A percentile compares a stretch with the other conserved stretches of the same genome.
These are phyloP conservation scores for Fusarium sp. DNA, from an alignment of 2,329 filamentous ascomycete species.

Conservation along the genomic window DNA sequence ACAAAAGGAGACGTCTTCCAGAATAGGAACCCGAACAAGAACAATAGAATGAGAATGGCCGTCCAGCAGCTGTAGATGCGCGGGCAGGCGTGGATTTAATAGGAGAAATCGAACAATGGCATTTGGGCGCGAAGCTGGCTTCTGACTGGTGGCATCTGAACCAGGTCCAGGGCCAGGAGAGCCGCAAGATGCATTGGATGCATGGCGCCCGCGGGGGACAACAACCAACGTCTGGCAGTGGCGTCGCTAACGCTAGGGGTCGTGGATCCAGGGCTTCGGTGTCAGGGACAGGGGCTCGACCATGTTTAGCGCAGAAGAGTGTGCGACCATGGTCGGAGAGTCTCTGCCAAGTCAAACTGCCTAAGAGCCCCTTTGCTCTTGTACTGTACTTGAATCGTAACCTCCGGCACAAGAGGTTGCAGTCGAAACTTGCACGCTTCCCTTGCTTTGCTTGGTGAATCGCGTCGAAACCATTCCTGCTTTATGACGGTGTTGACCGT, in stretches of 20 bases:
- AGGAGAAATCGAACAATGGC: constrained; percentile 43
- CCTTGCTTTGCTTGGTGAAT: constrained; percentile 16
- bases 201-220: constrained; percentile 31
- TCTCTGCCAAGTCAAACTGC: constrained; percentile 44
- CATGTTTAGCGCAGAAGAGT: constrained; percentile 37
- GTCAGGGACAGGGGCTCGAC: constrained; percentile 34
- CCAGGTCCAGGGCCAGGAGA: constrained; percentile 43
- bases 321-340: constrained; percentile 35
- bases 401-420: not conserved
- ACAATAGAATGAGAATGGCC: constrained; percentile 44
- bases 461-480: constrained; percentile 34
- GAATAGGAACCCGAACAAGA: constrained; percentile 39
- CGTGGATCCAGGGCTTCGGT: constrained; percentile 34
- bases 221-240: constrained; percentile 17
- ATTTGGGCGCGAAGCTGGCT: constrained; percentile 12
- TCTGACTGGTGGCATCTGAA: constrained; percentile 41
- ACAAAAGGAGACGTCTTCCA: constrained; percentile 42
- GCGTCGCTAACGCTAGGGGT: constrained; percentile 32
- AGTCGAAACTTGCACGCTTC: constrained; percentile 7
- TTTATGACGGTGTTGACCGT: constrained; percentile 20
- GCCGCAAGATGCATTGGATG: constrained; percentile 45
- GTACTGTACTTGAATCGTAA: constrained; percentile 18
- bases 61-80: constrained; percentile 38
- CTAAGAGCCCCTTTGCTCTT: constrained; percentile 26
- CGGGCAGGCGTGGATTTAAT: constrained; percentile 41